phyloP scores from a whole-genome alignment of 139 green algal genomes.

The Chlamydomonas schloesseri region DNA sequence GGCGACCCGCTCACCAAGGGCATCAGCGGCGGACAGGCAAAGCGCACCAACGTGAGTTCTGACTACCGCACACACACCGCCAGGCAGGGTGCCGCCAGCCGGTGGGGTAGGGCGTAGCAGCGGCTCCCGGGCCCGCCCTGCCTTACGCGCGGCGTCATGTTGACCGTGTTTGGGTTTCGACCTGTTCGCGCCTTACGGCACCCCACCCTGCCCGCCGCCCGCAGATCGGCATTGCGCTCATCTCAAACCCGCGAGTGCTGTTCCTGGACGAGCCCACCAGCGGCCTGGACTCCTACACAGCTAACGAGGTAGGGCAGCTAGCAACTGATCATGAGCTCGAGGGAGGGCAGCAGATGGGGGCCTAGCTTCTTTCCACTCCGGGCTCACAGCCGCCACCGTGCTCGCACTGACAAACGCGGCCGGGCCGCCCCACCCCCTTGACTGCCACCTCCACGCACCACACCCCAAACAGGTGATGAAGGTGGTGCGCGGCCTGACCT shows the following conservation, averaged over 20 bases:
- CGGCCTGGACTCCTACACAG: conserved; percentile 76
- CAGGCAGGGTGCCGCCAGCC: too few relatives aligned
- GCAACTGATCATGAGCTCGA: too few relatives aligned
- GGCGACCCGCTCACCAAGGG: conserved; percentile 59
- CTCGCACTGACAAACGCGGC: too few relatives aligned
- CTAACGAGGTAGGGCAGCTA: conserved; percentile 59
- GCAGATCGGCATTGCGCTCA: conserved; percentile 75
- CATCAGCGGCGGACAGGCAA: conserved; percentile 68
- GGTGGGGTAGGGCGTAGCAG: too few relatives aligned
- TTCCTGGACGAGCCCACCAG: conserved; percentile 79
- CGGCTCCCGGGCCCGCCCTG: too few relatives aligned
- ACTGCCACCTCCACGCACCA: neutral
- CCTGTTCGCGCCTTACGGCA: too few relatives aligned
- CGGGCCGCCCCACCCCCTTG: neutral
- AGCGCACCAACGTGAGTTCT: conserved; percentile 56
- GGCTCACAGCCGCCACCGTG: too few relatives aligned
- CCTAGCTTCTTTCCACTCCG: too few relatives aligned
- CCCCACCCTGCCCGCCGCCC: too few relatives aligned
- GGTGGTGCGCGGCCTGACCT: conserved; percentile 27
- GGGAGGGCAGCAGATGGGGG: too few relatives aligned
- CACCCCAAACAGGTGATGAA: conserved; percentile 58
- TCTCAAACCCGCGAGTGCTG: conserved; percentile 75
- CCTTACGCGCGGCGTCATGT: too few relatives aligned
- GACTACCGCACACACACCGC: neutral
- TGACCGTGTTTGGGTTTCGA: too few relatives aligned